Conservation (phyloP, 1,284 basidiomycete species). For the Psilocybe mexicana region DNA sequence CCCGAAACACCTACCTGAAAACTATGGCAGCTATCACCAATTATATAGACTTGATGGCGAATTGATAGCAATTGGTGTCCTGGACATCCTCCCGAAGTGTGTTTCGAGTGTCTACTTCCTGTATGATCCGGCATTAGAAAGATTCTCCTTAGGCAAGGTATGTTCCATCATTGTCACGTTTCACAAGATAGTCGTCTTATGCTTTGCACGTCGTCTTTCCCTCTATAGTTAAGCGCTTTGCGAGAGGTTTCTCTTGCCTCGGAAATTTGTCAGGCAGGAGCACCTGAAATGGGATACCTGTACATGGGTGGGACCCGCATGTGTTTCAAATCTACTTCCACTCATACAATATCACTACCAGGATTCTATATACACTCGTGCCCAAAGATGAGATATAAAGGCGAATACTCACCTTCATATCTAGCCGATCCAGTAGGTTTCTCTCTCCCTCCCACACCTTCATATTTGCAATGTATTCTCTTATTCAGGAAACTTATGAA, state of each 20-base stretch:
- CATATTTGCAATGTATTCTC: no score
- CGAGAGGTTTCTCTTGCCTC: slow-evolving; percentile 73
- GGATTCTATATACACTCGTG: slow-evolving; percentile 93
- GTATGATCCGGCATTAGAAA: slow-evolving; percentile 81
- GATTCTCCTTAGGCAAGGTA: slow-evolving; percentile 83
- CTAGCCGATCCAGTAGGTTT: slow-evolving; percentile 80
- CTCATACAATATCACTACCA: slow-evolving; percentile 30
- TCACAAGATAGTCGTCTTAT: no score
- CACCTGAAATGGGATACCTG: slow-evolving; percentile 58
- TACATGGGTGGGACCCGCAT: slow-evolving; percentile 74
- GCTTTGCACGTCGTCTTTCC: background rate
- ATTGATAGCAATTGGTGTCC: slow-evolving; percentile 85
- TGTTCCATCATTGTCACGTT: background rate
- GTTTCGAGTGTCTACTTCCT: slow-evolving; percentile 97
- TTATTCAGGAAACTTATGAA: slow-evolving; percentile 64
- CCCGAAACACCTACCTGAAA: slow-evolving; percentile 59
- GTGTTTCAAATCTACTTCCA: background rate
- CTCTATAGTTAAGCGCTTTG: slow-evolving; percentile 73
- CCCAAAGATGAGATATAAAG: slow-evolving; percentile 97
- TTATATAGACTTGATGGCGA: slow-evolving; percentile 81
- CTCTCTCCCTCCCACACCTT: background rate
- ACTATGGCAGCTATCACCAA: slow-evolving; percentile 87
- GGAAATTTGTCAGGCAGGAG: slow-evolving; percentile 76
- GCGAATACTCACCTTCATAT: slow-evolving; percentile 86
- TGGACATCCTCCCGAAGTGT: slow-evolving; percentile 90